These are phyloP conservation scores for Baorangia bicolor DNA, from an alignment of 768 basidiomycete species.

Conservation along the genomic window DNA sequence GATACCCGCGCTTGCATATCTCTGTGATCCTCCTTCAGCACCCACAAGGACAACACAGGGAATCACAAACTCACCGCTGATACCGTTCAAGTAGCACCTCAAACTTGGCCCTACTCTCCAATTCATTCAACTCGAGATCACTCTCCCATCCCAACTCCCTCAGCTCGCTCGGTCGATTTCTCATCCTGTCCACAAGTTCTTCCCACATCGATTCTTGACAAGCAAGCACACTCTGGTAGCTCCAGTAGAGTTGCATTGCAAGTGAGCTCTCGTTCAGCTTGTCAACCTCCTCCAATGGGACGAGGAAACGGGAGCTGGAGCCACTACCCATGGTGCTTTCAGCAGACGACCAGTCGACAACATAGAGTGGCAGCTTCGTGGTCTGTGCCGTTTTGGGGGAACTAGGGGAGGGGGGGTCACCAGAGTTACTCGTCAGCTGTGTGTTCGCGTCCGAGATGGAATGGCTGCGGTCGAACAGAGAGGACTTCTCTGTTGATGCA, in stretches of 20 bases:
- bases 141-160: constrained; percentile 68
- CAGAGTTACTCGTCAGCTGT: constrained; percentile 18
- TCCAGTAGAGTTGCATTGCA: constrained; percentile 68
- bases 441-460: constrained; percentile 29
- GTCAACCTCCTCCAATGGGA: constrained; percentile 43
- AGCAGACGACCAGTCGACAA: constrained; percentile 47
- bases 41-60: not conserved
- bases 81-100: constrained; percentile 60
- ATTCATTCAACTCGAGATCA: constrained; percentile 58
- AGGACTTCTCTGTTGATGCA: constrained; percentile 34
- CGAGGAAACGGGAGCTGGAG: constrained; percentile 35
- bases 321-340: constrained; percentile 39
- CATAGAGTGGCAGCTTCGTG: constrained; percentile 35
- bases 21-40: constrained; percentile 32
- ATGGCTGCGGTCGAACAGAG: constrained; percentile 29
- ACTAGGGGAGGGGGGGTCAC: constrained; percentile 22
- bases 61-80: constrained; percentile 41
- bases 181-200: constrained; percentile 60
- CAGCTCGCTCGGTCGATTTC: constrained; percentile 54
- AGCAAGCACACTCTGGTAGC: constrained; percentile 60
- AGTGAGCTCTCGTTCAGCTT: constrained; percentile 57
- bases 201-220: constrained; percentile 81
- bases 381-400: constrained; percentile 8
- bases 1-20: constrained; percentile 67
- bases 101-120: constrained; percentile 56